Evolutionary conservation across 1,139 yeast genomes (phyloP).

Genomic region (Candida frijolesensis): DNA sequence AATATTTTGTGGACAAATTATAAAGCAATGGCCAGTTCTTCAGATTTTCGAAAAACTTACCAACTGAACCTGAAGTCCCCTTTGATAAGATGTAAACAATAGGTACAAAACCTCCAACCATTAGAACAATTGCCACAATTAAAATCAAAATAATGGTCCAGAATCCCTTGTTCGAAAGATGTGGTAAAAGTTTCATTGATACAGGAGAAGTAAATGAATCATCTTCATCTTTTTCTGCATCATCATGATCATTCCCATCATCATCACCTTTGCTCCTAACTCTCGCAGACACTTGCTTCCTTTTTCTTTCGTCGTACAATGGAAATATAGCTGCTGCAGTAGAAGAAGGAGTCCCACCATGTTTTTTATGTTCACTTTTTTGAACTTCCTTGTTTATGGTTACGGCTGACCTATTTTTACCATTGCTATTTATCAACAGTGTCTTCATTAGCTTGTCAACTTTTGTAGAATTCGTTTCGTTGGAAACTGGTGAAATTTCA

Average conservation of each 20-base stretch:
- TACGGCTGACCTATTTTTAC: background rate
- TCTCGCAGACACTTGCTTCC: background rate
- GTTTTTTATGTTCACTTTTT: background rate
- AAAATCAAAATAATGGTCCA: conserved; percentile 9
- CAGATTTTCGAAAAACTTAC: conserved; percentile 19
- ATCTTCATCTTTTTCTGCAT: background rate
- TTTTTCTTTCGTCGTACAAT: background rate
- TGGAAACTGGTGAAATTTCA: conserved; percentile 20
- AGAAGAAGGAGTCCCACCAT: background rate
- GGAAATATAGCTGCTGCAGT: background rate
- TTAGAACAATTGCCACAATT: conserved; percentile 16
- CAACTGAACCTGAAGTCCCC: conserved; percentile 24
- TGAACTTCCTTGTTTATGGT: background rate
- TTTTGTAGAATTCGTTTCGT: conserved; percentile 8
- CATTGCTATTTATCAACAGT: background rate
- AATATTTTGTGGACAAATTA: conserved; percentile 13
- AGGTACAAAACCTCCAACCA: conserved; percentile 25
- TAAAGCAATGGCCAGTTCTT: conserved; percentile 12
- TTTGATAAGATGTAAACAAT: conserved; percentile 21
- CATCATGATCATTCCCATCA: background rate
- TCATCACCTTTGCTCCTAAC: background rate
- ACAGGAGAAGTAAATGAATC: conserved; percentile 5
- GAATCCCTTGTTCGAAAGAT: background rate
- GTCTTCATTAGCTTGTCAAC: conserved; percentile 1
- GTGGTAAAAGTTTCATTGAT: background rate